A percentile compares a stretch with the other conserved stretches of the same genome.
These are phyloP conservation scores for Entomortierella beljakovae DNA, from an alignment of 192 early-diverging fungal species.

Conservation along the genomic window DNA sequence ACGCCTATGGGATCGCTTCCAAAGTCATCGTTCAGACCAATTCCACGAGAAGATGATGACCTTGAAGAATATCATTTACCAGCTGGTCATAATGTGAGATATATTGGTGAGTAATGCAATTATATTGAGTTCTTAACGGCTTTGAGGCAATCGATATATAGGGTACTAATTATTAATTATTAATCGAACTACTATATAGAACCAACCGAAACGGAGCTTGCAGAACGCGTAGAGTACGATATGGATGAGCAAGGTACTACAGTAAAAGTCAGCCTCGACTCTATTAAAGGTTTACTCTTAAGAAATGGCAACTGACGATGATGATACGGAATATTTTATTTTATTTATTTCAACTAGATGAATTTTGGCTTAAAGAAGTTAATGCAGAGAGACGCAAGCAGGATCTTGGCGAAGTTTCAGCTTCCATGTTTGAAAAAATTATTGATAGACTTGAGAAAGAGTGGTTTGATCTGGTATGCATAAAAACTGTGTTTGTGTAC, in stretches of 20 bases:
- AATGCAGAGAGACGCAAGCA: slow-evolving; percentile 74
- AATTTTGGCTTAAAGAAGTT: slow-evolving; percentile 75
- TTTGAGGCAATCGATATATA: neutral
- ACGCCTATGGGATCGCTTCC: slow-evolving; percentile 49
- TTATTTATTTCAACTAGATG: slow-evolving; percentile 63
- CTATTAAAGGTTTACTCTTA: no score
- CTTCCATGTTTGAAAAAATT: slow-evolving; percentile 83
- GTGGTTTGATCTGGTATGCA: slow-evolving; percentile 93
- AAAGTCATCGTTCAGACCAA: slow-evolving; percentile 55
- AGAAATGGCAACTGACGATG: neutral
- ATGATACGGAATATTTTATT: neutral
- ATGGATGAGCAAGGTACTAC: slow-evolving; percentile 94
- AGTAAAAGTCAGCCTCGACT: neutral
- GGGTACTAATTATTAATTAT: neutral
- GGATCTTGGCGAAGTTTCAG: slow-evolving; percentile 61
- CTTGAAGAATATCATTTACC: slow-evolving; percentile 66
- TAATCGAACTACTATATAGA: slow-evolving; percentile 42
- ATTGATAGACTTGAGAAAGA: slow-evolving; percentile 96
- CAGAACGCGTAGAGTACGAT: slow-evolving; percentile 90
- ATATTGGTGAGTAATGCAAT: slow-evolving; percentile 65
- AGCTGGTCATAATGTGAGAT: slow-evolving; percentile 77
- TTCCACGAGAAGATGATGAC: slow-evolving; percentile 47
- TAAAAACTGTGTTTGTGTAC: neutral
- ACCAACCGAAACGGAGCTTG: slow-evolving; percentile 67
- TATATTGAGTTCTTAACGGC: neutral